Evolutionary conservation across 2,329 filamentous ascomycete genomes (phyloP), one percentile per base, ranked within the genome.

Genomic region (Tothia fuscella): DNA sequence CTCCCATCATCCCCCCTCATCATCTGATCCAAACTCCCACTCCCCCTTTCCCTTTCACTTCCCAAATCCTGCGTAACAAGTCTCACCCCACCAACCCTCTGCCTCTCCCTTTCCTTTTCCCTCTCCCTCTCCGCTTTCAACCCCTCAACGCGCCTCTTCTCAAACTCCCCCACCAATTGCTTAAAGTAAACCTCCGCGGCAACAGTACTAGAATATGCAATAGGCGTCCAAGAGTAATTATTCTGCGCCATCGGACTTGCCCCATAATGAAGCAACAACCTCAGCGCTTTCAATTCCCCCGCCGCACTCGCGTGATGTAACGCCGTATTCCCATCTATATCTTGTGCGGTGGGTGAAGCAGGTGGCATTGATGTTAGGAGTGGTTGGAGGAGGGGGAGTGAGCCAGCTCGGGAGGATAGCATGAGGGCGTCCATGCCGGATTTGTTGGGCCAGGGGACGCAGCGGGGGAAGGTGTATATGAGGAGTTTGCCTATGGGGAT

Each of bases 131-230:
- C 50, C 33, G 55, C 51, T 38, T 56, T 53, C 46, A 53, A 53
- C 1, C 54, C 64, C 46, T 67, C 65, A 1, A 63, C 60, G 48
- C 71, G 73, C 51, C 75, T 66, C 56, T 76, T 74, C 55, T 82
- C 80, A 14, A 78, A 72, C 52, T 91, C 84, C 0, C 70, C 70
- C 4, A 91, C 77, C 41, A 93, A 61, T 12, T 76, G 76, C 61
- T 83, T 85, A 47, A 91, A 78, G 56, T 93, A 91, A 1, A 87
- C 81, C 60, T 93, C 85, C 2, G 84, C 83, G 55, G 86, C 80
- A 6, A 86, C 79, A 0, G 82, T 89, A 12, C 82, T 77, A 47
- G 79, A 84, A 58, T 93, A 93, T 14, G 80, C 76, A n/a, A 87
- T 71, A 0, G 87, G 81, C 1, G 79, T 87, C 83, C 86, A 93